Conservation (phyloP, 345 rosid genomes). For the Sapria himalayana region DNA sequence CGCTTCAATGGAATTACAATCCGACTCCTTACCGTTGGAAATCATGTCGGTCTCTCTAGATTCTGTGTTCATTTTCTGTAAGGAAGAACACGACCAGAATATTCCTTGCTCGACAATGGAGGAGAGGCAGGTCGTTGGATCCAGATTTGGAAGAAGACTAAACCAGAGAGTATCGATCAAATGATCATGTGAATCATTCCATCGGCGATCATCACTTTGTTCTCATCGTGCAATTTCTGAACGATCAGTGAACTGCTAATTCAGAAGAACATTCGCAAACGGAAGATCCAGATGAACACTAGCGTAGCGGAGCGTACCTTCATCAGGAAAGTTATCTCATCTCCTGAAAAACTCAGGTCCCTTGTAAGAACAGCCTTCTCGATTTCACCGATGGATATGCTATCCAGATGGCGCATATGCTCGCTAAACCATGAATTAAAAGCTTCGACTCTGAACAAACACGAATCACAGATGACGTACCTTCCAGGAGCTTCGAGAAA, state of each 20-base stretch:
- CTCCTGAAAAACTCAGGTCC: slow-evolving; percentile 31
- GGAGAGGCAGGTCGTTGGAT: too few species aligned
- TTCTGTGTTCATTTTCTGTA: too few species aligned
- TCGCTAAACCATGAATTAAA: slow-evolving; percentile 58
- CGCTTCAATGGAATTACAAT: too few species aligned
- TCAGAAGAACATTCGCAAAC: neutral
- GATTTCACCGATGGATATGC: slow-evolving; percentile 46
- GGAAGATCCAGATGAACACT: too few species aligned
- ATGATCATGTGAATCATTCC: slow-evolving; percentile 62
- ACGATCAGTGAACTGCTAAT: slow-evolving; percentile 3
- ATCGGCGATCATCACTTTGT: slow-evolving; percentile 71
- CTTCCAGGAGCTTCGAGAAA: too few species aligned
- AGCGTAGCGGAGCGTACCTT: too few species aligned
- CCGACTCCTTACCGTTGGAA: too few species aligned
- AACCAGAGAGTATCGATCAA: too few species aligned
- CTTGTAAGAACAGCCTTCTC: slow-evolving; percentile 42
- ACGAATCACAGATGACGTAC: neutral
- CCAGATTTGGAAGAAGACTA: too few species aligned
- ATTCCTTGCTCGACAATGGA: too few species aligned
- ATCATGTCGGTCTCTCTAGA: too few species aligned
- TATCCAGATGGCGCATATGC: slow-evolving; percentile 65
- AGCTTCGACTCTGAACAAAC: slow-evolving; percentile 35
- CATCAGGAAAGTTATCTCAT: slow-evolving; percentile 46
- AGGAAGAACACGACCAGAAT: too few species aligned
- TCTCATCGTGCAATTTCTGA: slow-evolving; percentile 84